phyloP scores from a whole-genome alignment of 2,329 filamentous ascomycete species.

The Didymella sp. region DNA sequence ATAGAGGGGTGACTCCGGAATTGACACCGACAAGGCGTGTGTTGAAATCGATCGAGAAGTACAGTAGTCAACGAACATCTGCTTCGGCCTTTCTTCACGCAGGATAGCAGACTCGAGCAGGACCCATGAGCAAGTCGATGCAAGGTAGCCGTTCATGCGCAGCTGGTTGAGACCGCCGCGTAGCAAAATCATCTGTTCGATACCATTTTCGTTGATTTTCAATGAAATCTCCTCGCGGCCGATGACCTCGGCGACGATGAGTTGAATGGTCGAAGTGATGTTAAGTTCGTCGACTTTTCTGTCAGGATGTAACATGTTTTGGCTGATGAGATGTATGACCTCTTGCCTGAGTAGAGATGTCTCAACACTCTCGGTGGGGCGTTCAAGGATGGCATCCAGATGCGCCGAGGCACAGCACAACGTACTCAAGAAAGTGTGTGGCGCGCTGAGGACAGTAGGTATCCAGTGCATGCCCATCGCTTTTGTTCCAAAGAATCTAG shows the following conservation, averaged over 20 bases:
- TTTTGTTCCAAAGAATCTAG: conserved; percentile 42
- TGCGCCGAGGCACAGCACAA: conserved; percentile 47
- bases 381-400: conserved; percentile 38
- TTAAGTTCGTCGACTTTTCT: conserved; percentile 42
- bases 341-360: conserved; percentile 44
- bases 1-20: conserved; percentile 49
- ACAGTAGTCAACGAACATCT: conserved; percentile 41
- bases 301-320: conserved; percentile 33
- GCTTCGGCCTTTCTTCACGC: conserved; percentile 34
- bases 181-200: conserved; percentile 42
- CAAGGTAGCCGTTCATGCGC: conserved; percentile 41
- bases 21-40: conserved; percentile 28
- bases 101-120: conserved; percentile 44
- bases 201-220: conserved; percentile 39
- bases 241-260: conserved; percentile 47
- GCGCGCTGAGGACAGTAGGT: conserved; percentile 40
- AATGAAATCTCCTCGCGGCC: conserved; percentile 29
- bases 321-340: conserved; percentile 43
- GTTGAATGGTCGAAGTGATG: conserved; percentile 47
- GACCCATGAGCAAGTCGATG: conserved; percentile 43
- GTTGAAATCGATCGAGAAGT: conserved; percentile 18
- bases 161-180: conserved; percentile 46
- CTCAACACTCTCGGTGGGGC: conserved; percentile 36
- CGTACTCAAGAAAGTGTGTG: conserved; percentile 49
- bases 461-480: conserved; percentile 47